Evolutionary conservation across 148 eudicot genomes (phyloP).

Genomic region (Fagopyrum homotropicum): DNA sequence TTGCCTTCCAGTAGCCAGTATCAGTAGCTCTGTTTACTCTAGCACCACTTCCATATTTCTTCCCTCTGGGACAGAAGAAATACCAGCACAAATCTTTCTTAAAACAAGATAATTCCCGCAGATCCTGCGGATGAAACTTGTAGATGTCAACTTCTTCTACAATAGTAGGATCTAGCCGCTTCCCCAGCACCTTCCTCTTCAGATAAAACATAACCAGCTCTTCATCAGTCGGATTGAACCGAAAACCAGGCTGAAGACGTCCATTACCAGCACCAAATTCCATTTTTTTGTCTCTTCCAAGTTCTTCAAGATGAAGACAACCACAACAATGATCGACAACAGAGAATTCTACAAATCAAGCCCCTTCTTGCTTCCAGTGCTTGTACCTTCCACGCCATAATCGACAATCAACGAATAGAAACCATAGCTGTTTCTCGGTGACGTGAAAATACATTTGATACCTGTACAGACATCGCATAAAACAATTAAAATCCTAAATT

Average conservation of each 20-base stretch:
- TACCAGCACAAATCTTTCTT: conserved; percentile 62
- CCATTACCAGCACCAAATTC: conserved; percentile 13
- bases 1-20: conserved; percentile 74
- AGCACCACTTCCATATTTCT: conserved; percentile 44
- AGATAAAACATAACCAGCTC: conserved; percentile 66
- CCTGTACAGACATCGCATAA: conserved; percentile 19
- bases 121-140: conserved; percentile 59
- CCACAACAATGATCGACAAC: too few relatives aligned
- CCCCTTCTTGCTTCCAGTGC: background rate
- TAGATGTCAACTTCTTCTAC: conserved; percentile 56
- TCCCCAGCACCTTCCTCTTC: conserved; percentile 66
- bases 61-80: conserved; percentile 63
- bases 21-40: conserved; percentile 54
- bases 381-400: conserved; percentile 20
- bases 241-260: conserved; percentile 52
- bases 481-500: background rate
- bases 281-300: conserved; percentile 14
- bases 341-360: background rate
- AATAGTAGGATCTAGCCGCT: conserved; percentile 26
- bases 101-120: conserved; percentile 36
- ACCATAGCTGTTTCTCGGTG: conserved; percentile 26
- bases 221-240: conserved; percentile 70
- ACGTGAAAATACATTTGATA: conserved; percentile 26
- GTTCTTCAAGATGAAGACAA: background rate
- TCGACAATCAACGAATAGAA: conserved; percentile 20